These are phyloP conservation scores for Vigna radiata DNA, from an alignment of 306 rosid species.

Conservation along the genomic window DNA sequence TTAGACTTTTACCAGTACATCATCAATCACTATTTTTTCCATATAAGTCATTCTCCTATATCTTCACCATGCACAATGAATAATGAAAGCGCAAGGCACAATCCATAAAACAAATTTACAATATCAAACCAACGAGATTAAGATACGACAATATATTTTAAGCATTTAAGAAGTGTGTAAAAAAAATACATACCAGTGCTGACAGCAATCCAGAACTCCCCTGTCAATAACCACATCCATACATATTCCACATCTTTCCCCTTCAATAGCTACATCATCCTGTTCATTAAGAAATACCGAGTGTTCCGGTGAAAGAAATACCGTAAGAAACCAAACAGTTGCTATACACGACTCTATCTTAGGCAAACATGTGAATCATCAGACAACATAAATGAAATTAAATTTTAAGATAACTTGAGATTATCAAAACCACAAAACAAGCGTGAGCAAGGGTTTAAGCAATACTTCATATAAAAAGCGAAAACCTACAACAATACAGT, in stretches of 20 bases:
- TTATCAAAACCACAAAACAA: constrained; percentile 11
- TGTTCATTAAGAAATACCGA: constrained; percentile 45
- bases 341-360: not conserved
- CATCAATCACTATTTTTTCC: not conserved
- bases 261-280: constrained; percentile 67
- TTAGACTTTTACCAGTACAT: constrained; percentile 23
- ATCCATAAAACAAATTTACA: constrained; percentile 18
- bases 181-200: constrained; percentile 74
- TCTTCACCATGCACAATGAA: constrained; percentile 10
- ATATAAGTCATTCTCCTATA: not conserved
- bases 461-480: not conserved
- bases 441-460: constrained; percentile 38
- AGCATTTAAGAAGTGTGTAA: constrained; percentile 21
- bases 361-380: not conserved
- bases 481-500: not conserved
- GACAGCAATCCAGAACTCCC: constrained; percentile 97
- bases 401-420: not conserved
- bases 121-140: not conserved
- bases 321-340: constrained; percentile 29
- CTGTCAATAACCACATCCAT: constrained; percentile 89
- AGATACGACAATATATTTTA: not conserved
- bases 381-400: not conserved
- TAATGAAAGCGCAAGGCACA: not conserved
- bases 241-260: constrained; percentile 92
- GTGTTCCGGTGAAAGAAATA: not conserved